Evolutionary conservation across 129 eudicot genomes (phyloP).

Genomic region (Saposhnikovia divaricata): DNA sequence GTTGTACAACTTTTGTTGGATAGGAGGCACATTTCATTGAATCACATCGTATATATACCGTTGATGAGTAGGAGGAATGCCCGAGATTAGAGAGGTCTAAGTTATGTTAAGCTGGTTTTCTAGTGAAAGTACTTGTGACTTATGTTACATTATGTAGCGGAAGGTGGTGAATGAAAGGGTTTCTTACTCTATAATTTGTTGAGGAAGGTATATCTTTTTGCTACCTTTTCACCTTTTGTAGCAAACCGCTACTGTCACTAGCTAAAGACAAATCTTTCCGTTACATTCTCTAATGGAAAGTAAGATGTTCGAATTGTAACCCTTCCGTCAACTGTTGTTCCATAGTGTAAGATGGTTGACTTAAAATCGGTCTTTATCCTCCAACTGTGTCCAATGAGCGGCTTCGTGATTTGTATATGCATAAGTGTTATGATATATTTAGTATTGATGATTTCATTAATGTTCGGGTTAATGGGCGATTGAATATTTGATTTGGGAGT

Average conservation of each 20-base stretch:
- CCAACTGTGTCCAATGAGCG: background rate
- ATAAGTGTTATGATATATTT: background rate
- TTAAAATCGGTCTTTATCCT: background rate
- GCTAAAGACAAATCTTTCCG: background rate
- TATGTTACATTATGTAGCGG: background rate
- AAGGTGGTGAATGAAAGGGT: background rate
- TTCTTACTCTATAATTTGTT: background rate
- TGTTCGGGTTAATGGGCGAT: background rate
- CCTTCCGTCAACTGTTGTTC: background rate
- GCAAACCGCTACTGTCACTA: background rate
- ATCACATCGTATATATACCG: background rate
- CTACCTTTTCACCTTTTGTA: background rate
- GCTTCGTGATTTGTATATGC: background rate
- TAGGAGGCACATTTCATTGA: background rate
- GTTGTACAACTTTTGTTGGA: background rate
- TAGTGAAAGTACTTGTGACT: background rate
- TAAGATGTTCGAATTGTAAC: background rate
- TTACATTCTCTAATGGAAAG: background rate
- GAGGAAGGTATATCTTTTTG: background rate
- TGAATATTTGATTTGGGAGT: constrained; percentile 1
- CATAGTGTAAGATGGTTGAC: background rate
- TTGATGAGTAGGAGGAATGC: background rate
- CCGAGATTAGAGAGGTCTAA: background rate
- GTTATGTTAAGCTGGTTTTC: background rate
- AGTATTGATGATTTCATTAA: background rate